These are phyloP conservation scores for Tubosaeta brunneosetosa DNA, from an alignment of 768 basidiomycete genomes.

Conservation along the genomic window DNA sequence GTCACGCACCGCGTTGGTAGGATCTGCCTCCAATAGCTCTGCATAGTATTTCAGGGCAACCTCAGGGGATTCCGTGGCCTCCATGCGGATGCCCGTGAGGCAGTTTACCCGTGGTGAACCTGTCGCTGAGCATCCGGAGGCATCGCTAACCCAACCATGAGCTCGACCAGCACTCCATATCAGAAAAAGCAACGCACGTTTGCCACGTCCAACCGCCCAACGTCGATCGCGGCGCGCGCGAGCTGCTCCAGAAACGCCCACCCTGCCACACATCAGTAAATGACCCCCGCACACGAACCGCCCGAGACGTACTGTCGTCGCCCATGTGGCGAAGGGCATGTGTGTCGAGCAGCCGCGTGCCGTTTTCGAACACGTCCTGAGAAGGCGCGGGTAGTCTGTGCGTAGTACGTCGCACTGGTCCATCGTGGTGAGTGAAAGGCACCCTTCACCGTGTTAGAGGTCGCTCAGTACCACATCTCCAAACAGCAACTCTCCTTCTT, in stretches of 20 bases:
- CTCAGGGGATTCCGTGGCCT: conserved; percentile 56
- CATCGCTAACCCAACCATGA: conserved; percentile 20
- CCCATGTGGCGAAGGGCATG: conserved; percentile 42
- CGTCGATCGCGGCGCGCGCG: conserved; percentile 70
- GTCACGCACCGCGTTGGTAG: conserved; percentile 63
- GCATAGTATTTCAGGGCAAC: conserved; percentile 62
- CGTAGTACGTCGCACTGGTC: conserved; percentile 50
- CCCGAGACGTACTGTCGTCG: conserved; percentile 48
- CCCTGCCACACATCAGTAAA: conserved; percentile 35
- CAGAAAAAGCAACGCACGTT: conserved; percentile 48
- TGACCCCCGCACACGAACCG: background rate
- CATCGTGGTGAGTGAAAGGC: conserved; percentile 31
- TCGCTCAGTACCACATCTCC: too few species aligned
- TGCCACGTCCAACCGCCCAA: conserved; percentile 66
- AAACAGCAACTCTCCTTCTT: too few species aligned
- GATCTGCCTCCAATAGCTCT: conserved; percentile 53
- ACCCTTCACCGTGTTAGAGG: too few species aligned
- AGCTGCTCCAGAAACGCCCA: conserved; percentile 84
- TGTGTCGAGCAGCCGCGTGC: conserved; percentile 45
- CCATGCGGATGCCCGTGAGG: conserved; percentile 74
- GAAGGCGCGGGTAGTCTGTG: conserved; percentile 49
- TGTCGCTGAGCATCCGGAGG: conserved; percentile 52
- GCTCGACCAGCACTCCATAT: background rate
- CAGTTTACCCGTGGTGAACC: conserved; percentile 76
- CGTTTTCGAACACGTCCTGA: conserved; percentile 55